Conservation (phyloP, 2,329 filamentous ascomycete species). For the Phyllosticta citribraziliensis region DNA sequence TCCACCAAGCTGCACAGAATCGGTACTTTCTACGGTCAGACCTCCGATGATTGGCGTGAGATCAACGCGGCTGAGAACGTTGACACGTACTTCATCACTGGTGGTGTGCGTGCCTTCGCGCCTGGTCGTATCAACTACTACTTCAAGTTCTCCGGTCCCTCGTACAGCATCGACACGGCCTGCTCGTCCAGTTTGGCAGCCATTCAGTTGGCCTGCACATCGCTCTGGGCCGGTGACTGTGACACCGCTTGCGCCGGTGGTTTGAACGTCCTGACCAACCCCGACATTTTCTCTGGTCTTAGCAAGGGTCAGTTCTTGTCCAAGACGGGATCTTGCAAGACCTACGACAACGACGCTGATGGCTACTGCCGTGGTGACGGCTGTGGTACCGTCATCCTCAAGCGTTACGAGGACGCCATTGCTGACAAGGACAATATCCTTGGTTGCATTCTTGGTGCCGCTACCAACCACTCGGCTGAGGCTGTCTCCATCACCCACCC, state of each 20-base stretch:
- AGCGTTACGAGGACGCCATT: conserved; percentile 68
- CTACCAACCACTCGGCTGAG: conserved; percentile 74
- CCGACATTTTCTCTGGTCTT: conserved; percentile 68
- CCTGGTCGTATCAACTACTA: conserved; percentile 64
- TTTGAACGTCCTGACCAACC: conserved; percentile 68
- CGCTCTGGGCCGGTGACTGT: conserved; percentile 65
- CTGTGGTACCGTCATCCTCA: conserved; percentile 64
- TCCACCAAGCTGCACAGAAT: conserved; percentile 56
- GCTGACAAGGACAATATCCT: conserved; percentile 62
- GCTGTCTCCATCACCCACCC: conserved; percentile 78
- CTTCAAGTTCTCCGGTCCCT: conserved; percentile 66
- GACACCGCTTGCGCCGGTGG: conserved; percentile 76
- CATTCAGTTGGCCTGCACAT: conserved; percentile 61
- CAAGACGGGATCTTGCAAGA: conserved; percentile 66
- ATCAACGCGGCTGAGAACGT: conserved; percentile 64
- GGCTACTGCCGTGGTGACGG: conserved; percentile 76
- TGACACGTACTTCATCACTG: conserved; percentile 58
- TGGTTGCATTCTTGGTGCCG: conserved; percentile 64
- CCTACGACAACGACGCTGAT: conserved; percentile 70
- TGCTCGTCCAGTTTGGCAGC: conserved; percentile 67
- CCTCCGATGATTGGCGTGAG: conserved; percentile 68
- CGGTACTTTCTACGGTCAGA: conserved; percentile 66
- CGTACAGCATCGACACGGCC: conserved; percentile 65
- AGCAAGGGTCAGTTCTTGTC: conserved; percentile 71
- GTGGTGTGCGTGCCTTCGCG: conserved; percentile 51